Evolutionary conservation across 768 basidiomycete genomes (phyloP).

Genomic region (Termitomyces sp.): DNA sequence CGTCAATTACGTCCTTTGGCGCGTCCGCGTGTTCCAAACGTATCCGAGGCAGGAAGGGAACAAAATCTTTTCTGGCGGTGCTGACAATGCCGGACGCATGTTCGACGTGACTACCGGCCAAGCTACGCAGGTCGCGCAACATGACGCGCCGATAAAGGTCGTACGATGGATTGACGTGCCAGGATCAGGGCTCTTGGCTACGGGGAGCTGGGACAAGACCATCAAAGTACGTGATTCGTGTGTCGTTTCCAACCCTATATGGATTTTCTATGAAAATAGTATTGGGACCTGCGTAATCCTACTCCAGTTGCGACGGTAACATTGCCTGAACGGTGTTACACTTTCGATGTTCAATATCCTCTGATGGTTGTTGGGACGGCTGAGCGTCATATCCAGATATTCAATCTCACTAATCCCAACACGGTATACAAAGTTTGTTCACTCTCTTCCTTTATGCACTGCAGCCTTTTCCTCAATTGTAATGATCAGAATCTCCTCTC

Average conservation of each 20-base stretch:
- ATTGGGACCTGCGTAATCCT: slow-evolving; percentile 87
- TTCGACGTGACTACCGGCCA: slow-evolving; percentile 87
- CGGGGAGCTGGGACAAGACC: slow-evolving; percentile 98
- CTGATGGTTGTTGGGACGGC: slow-evolving; percentile 92
- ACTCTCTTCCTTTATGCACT: background rate
- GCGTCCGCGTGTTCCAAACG: slow-evolving; percentile 8
- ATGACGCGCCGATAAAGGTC: slow-evolving; percentile 85
- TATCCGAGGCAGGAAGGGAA: slow-evolving; percentile 66
- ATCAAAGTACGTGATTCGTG: slow-evolving; percentile 62
- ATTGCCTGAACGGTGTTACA: slow-evolving; percentile 90
- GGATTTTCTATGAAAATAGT: slow-evolving; percentile 41
- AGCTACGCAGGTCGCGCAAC: slow-evolving; percentile 79
- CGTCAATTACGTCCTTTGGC: slow-evolving; percentile 19
- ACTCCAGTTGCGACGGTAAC: slow-evolving; percentile 74
- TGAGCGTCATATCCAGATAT: slow-evolving; percentile 88
- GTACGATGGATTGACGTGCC: slow-evolving; percentile 80
- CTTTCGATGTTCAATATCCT: slow-evolving; percentile 77
- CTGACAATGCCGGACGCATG: slow-evolving; percentile 94
- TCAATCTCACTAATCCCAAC: slow-evolving; percentile 81
- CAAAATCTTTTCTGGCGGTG: slow-evolving; percentile 89
- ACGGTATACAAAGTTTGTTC: slow-evolving; percentile 58
- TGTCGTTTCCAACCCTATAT: background rate
- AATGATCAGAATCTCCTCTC: slow-evolving; percentile 68
- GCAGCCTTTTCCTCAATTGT: background rate
- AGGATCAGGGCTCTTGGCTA: slow-evolving; percentile 74